Evolutionary conservation across 192 early-diverging fungal species (phyloP), one percentile per base, ranked within the genome.

Genomic region (Coemansia sp.): DNA sequence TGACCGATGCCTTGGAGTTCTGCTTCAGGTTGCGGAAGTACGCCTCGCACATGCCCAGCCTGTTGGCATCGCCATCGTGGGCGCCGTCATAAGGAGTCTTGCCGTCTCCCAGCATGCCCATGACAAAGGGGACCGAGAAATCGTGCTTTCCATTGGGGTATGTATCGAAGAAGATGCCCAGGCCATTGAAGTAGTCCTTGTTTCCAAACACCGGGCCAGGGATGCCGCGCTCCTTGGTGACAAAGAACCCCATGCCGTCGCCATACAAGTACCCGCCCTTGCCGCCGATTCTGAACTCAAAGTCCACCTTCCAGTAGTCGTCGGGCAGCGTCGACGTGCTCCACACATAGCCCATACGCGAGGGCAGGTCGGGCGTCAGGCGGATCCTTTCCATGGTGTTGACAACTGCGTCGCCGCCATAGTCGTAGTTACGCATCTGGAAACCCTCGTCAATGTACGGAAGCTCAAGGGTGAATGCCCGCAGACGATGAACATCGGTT

Each of bases 221-320:
- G 5, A 64, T 67, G 16, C 71, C 79, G 39, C 89, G 82, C 42
- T 95, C 86, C 61, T 85, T 84, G 19, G 95, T 90, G 60, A 90
- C 86, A 92, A 94, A 99, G 59, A 99, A 86, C 19, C 94, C 97
- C 75, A 99, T 91, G 7, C 97, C 97, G 68, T 99, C 97, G 27
- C 97, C 97, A 66, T 82, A 91, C 55, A 99, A 78, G 46, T 84
- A 84, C 16, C 85, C 75, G 55, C 87, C 84, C 55, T 84, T 78
- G 55, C 93, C 91, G 50, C 84, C 82, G 10, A 99, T 87, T 58
- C 88, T 87, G 81, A 97, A 95, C 73, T 95, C 91, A 74, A 99
- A 92, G 68, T 98, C 96, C 13, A 97, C 69, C 69, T 91, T 81
- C 88, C 71, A 66, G 67, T 72, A 77, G 36, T 75, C 71, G 20